Conservation (phyloP, 2,329 filamentous ascomycete species). For the Moelleriella libera region DNA sequence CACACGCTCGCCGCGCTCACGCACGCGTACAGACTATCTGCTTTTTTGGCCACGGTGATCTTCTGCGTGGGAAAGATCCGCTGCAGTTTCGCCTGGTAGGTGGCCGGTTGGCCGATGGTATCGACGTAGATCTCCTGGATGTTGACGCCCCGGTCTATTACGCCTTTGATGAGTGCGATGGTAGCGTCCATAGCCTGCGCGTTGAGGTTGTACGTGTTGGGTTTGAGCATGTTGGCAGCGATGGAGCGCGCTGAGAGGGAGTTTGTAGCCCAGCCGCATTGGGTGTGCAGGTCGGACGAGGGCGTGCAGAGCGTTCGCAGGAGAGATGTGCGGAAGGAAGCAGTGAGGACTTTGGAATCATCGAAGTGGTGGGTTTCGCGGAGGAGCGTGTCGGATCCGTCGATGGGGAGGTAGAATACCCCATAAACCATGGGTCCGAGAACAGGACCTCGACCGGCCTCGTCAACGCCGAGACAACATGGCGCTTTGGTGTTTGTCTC, state of each 20-base stretch:
- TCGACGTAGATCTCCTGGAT: slow-evolving; percentile 87
- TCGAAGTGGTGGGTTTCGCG: slow-evolving; percentile 74
- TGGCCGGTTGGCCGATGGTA: slow-evolving; percentile 70
- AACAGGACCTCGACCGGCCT: slow-evolving; percentile 89
- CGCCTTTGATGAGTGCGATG: slow-evolving; percentile 62
- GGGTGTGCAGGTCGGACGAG: slow-evolving; percentile 28
- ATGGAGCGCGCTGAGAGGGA: slow-evolving; percentile 77
- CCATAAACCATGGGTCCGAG: slow-evolving; percentile 67
- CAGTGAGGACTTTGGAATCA: slow-evolving; percentile 85
- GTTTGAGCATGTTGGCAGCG: slow-evolving; percentile 59
- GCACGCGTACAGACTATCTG: slow-evolving; percentile 81
- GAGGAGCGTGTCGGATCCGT: slow-evolving; percentile 58
- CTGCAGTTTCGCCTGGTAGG: slow-evolving; percentile 77
- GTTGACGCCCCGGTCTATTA: slow-evolving; percentile 67
- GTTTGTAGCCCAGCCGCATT: slow-evolving; percentile 73
- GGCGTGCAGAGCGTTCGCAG: slow-evolving; percentile 56
- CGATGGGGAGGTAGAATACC: slow-evolving; percentile 61
- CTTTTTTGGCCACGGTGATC: slow-evolving; percentile 77
- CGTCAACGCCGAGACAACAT: slow-evolving; percentile 79
- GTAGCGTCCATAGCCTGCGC: slow-evolving; percentile 92
- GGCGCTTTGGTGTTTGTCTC: slow-evolving; percentile 18
- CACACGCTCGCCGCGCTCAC: slow-evolving; percentile 90
- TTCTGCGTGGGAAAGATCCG: slow-evolving; percentile 65
- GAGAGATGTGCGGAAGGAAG: slow-evolving; percentile 60
- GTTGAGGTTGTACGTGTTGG: slow-evolving; percentile 73